Evolutionary conservation across 495 filamentous ascomycete species (phyloP), one percentile per base, ranked within the genome.

Genomic region (Usnea hakonensis): DNA sequence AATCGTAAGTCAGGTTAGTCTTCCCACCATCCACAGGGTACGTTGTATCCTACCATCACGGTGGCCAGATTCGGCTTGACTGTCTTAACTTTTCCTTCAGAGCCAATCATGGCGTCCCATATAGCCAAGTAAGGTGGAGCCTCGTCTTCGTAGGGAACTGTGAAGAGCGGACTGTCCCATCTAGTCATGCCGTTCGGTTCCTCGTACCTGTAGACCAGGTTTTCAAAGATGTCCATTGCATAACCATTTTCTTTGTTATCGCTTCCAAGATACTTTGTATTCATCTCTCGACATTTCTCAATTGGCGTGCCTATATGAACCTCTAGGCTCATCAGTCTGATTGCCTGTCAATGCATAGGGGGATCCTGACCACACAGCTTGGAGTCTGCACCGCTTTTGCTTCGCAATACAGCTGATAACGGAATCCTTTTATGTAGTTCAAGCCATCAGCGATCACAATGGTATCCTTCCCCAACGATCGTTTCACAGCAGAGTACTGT

Each of bases 351-450:
- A 40, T n/a, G 26, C 14, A 23, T 28, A 19, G 7, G 7, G 30
- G 14, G 3, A 43, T 32, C 69, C 82, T 71, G 74, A 96, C 81
- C 63, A 96, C 88, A 67, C 89, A 95, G 71, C 81, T 89, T 9
- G 88, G 84, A 11, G 92, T 96, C 62, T 86, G 76, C 35, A 89
- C 74, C 30, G 93, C 90, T 72, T 97, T 97, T 5, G 91, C 85
- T 75, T 97, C 94, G 72, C 94, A 97, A 77, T 86, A 92, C 2
- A 98, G 80, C 77, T 98, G 94, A 73, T 98, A 98, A 46, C 94
- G 81, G 79, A 89, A 97, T 28, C 94, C 94, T 74, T 98, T 98
- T 76, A 98, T 98, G 75, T 97, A 97, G 70, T 97, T 97, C 70
- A 92, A 81, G 9, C 88, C 88, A 74, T 96, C 91, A 9, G 91